phyloP scores from a whole-genome alignment of 371 early-diverging fungal species.

The Funneliformis caledonium region DNA sequence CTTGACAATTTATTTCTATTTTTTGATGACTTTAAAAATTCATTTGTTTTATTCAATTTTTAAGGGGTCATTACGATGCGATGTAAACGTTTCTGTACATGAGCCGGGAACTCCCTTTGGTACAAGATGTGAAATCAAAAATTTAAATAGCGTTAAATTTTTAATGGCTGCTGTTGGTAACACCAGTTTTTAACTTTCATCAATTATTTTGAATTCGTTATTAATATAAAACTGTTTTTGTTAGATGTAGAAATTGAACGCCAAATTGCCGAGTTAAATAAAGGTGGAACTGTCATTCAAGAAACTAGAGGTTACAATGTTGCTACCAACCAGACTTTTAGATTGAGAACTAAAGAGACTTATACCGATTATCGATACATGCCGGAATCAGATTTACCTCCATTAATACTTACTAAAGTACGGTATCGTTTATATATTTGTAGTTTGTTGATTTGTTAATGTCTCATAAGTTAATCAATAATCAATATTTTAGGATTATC shows the following conservation, averaged over 20 bases:
- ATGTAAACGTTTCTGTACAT: conserved; percentile 89
- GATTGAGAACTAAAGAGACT: conserved; percentile 79
- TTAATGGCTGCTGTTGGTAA: conserved; percentile 74
- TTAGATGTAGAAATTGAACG: conserved; percentile 80
- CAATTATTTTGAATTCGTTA: not conserved
- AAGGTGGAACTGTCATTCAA: conserved; percentile 56
- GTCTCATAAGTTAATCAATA: not conserved
- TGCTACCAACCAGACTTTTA: conserved; percentile 62
- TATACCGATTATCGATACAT: conserved; percentile 90
- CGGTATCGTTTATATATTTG: conserved; percentile 1
- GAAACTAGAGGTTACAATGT: conserved; percentile 87
- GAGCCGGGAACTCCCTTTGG: conserved; percentile 61
- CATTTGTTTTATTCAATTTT: not conserved
- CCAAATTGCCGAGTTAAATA: conserved; percentile 66
- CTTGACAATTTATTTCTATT: not conserved
- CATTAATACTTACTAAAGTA: conserved; percentile 55
- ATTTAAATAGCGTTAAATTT: conserved; percentile 80
- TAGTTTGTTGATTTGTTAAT: not conserved
- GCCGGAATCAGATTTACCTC: conserved; percentile 91
- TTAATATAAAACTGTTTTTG: conserved; percentile 16
- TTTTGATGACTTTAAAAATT: conserved; percentile 45
- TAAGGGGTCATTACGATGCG: conserved; percentile 87
- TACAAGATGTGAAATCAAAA: conserved; percentile 86
- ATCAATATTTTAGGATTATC: conserved; percentile 50
- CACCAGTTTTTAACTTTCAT: not conserved